Conservation (phyloP, 2,329 filamentous ascomycete genomes). For the Colletotrichum lupini region DNA sequence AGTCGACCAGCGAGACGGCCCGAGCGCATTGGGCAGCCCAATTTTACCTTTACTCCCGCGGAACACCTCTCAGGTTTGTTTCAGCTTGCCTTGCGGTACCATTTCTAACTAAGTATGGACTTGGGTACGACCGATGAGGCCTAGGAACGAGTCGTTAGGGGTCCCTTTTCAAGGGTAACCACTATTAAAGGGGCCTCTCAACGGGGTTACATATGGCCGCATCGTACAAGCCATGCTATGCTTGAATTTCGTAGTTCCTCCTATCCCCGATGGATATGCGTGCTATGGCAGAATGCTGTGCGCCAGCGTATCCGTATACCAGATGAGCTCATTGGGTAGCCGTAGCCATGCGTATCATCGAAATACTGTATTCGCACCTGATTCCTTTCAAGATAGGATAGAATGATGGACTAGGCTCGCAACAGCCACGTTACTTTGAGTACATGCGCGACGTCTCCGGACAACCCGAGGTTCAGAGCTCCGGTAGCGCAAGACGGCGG, state of each 20-base stretch:
- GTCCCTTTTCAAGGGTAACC: not conserved
- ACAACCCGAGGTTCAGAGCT: not conserved
- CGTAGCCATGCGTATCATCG: too few species aligned
- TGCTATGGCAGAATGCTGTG: not conserved
- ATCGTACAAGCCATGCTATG: not conserved
- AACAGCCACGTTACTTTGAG: too few species aligned
- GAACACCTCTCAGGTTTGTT: not conserved
- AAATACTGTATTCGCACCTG: not conserved
- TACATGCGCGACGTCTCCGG: not conserved
- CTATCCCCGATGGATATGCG: not conserved
- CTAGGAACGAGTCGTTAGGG: not conserved
- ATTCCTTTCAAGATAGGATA: not conserved
- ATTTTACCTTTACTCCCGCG: not conserved
- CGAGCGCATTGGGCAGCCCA: not conserved
- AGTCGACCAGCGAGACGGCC: conserved; percentile 4
- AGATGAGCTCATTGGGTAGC: not conserved
- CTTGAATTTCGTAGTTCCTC: not conserved
- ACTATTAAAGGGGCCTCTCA: not conserved
- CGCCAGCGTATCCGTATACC: not conserved
- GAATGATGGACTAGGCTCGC: not conserved
- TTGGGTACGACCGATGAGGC: not conserved
- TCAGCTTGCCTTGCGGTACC: not conserved
- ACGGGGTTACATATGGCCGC: not conserved
- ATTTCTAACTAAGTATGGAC: not conserved
- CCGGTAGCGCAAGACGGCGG: not conserved